phyloP scores from a whole-genome alignment of 2,329 filamentous ascomycete genomes.

The Ophioceras dolichostomum region DNA sequence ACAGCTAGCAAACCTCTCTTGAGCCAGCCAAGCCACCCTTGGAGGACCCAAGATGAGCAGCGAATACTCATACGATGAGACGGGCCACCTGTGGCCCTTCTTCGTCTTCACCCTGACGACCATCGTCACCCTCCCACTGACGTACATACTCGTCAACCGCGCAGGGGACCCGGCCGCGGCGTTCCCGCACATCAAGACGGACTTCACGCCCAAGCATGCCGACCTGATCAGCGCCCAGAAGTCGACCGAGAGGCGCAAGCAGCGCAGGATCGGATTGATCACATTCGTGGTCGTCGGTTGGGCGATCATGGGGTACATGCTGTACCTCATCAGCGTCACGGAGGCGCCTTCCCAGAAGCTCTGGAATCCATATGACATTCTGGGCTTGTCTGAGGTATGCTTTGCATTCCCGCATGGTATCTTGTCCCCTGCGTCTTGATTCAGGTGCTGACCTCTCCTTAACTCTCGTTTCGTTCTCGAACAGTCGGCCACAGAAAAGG shows the following conservation, averaged over 20 bases:
- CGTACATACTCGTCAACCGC: conserved; percentile 75
- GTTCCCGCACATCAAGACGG: conserved; percentile 69
- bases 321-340: conserved; percentile 78
- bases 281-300: conserved; percentile 67
- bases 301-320: conserved; percentile 76
- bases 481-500: conserved; percentile 71
- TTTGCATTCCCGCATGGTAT: conserved; percentile 1
- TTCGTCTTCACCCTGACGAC: conserved; percentile 87
- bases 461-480: neutral
- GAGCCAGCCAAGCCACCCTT: neutral
- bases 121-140: conserved; percentile 80
- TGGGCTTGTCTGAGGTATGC: conserved; percentile 69
- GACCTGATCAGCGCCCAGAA: conserved; percentile 74
- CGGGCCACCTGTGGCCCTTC: conserved; percentile 98
- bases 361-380: conserved; percentile 95
- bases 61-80: conserved; percentile 97
- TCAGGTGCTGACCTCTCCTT: neutral
- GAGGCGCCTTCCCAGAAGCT: conserved; percentile 60
- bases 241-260: conserved; percentile 77
- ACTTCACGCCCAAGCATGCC: conserved; percentile 71
- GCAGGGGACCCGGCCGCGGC: conserved; percentile 66
- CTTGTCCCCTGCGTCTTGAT: neutral
- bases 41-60: conserved; percentile 58
- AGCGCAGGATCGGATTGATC: conserved; percentile 77
- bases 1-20: neutral